Base-by-base conservation (phyloP, 305 asterid genomes). In the Galium porrigens region DNA sequence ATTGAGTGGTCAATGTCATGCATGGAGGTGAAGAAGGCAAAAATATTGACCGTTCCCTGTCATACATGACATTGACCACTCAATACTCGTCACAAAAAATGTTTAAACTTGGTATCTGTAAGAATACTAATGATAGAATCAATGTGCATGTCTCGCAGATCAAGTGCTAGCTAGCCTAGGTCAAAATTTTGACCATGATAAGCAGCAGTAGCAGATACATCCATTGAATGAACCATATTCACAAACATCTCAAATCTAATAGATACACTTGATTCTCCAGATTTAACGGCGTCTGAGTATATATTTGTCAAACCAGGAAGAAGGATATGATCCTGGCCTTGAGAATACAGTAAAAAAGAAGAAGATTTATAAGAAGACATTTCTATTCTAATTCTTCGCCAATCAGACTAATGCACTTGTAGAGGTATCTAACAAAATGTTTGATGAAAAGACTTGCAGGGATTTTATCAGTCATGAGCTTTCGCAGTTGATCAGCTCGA, bases 271-370 rank as follows among this genome's bases (percentile, higher is more conserved):
- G 85, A 80, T 46, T 84, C 95, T 68, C 95, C 95, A 69, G 75
- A 77, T 53, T 68, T 68, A 60, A 83, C 44, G 51, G 95, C 86
- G 70, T 85, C 90, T 17, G 84, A 25, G 76, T 85, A 87, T 76
- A 83, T 58, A 57, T 77, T 74, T 83, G 84, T 55, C 61, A 92
- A 66, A 27, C 85, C 89, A 49, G 96, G 89, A 63, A 92, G 86
- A 72, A 86, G 77, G 69, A 85, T 94, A n/a, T 95, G 95, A 60
- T 82, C 95, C 98, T 92, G 81, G 58, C 18, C 66, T 69, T 75
- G 14, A 61, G 54, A 55, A 49, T 29, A 64, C 49, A 15, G 63
- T 44, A 42, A 57, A 77, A 70, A 33, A 56, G 52, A 52, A 49
- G 6, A 55, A 7, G n/a, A 65, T n/a, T n/a, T 3, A 11, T 7